Evolutionary conservation across 2,329 filamentous ascomycete species (phyloP).

Genomic region (Penicillium sp.): DNA sequence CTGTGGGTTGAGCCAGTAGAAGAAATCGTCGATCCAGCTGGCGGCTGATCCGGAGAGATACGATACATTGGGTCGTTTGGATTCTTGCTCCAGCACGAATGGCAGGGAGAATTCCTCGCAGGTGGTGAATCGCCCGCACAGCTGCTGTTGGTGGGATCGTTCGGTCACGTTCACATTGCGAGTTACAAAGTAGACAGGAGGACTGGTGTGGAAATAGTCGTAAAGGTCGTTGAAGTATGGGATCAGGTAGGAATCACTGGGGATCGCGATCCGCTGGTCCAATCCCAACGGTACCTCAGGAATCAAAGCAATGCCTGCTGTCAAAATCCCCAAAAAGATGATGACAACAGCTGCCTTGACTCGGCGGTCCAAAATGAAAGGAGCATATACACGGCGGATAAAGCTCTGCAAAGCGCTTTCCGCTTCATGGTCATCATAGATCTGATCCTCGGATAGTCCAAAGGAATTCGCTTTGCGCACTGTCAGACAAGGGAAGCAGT

Average conservation of each 20-base stretch:
- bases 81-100: conserved; percentile 90
- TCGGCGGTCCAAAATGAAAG: conserved; percentile 76
- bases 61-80: conserved; percentile 83
- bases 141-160: conserved; percentile 75
- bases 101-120: conserved; percentile 83
- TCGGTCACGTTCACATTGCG: conserved; percentile 78
- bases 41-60: conserved; percentile 88
- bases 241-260: conserved; percentile 91
- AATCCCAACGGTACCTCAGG: conserved; percentile 84
- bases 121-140: conserved; percentile 89
- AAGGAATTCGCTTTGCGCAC: conserved; percentile 74
- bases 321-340: conserved; percentile 84
- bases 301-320: conserved; percentile 80
- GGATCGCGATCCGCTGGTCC: conserved; percentile 93
- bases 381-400: conserved; percentile 88
- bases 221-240: conserved; percentile 97
- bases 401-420: conserved; percentile 84
- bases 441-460: conserved; percentile 65
- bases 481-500: conserved; percentile 88
- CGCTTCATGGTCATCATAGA: conserved; percentile 73
- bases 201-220: conserved; percentile 85
- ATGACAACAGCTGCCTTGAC: conserved; percentile 77
- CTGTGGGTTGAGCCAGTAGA: conserved; percentile 92
- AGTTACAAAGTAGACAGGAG: conserved; percentile 95
- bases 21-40: conserved; percentile 96